Conservation (phyloP, 208 protist species). For the Wallacemonas sp. region DNA sequence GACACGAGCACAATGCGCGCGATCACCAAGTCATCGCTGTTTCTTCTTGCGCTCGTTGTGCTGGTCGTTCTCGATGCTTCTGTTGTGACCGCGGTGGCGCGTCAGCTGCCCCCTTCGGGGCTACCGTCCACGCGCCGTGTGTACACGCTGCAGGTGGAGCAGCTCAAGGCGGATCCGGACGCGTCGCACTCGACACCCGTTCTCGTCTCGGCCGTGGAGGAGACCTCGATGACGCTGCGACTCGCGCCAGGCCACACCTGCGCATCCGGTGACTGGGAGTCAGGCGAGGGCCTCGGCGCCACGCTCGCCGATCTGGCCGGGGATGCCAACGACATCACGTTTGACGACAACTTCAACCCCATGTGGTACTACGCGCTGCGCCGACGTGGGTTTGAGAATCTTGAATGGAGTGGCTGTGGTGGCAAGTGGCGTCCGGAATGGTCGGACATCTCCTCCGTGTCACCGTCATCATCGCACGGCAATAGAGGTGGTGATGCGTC, state of each 20-base stretch:
- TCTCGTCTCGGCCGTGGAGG: slow-evolving; percentile 58
- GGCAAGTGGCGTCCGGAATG: slow-evolving; percentile 78
- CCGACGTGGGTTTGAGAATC: slow-evolving; percentile 43
- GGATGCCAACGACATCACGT: slow-evolving; percentile 37
- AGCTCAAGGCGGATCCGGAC: slow-evolving; percentile 30
- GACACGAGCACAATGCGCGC: too few species aligned
- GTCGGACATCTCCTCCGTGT: slow-evolving; percentile 23
- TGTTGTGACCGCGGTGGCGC: not conserved
- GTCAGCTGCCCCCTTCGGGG: not conserved
- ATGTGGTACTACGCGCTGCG: slow-evolving; percentile 75
- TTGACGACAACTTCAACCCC: slow-evolving; percentile 70
- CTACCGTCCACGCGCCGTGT: slow-evolving; percentile 25
- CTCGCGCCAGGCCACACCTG: slow-evolving; percentile 15
- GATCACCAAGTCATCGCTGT: too few species aligned
- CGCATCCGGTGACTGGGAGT: not conserved
- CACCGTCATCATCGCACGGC: not conserved
- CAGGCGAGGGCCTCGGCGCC: slow-evolving; percentile 8
- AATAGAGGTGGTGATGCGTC: not conserved
- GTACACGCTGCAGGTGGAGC: slow-evolving; percentile 52
- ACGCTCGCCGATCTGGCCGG: slow-evolving; percentile 24
- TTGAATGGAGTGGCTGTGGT: slow-evolving; percentile 81
- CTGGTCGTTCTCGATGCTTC: not conserved
- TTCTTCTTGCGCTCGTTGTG: not conserved
- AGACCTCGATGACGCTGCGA: slow-evolving; percentile 29
- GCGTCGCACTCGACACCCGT: slow-evolving; percentile 21